Evolutionary conservation across 257 asterid species (phyloP), one percentile per base, ranked within the genome.

Genomic region (Lantana camara): DNA sequence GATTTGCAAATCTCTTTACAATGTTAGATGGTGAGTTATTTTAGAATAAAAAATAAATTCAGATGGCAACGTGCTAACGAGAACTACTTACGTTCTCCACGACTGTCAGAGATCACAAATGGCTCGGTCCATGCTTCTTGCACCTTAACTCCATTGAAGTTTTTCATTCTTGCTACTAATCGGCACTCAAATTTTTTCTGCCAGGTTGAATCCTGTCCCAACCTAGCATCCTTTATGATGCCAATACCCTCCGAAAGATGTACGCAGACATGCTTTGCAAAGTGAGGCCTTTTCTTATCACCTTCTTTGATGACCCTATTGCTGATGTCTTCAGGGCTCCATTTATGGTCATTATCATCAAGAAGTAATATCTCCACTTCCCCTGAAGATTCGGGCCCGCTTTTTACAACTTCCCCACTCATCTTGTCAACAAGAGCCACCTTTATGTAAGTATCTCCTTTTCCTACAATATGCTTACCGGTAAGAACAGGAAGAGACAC

Each of bases 361-460:
- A 80, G 79, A 49, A 80, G 67, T 55, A 79, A 42, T 46, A 83
- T 60, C 72, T 80, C 86, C 45, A 83, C 85, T 63, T 55, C 22
- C 12, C 74, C 76, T 16, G 69, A 78, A 47, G 91, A 72, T 46
- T 59, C 81, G 7, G 73, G 77, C 14, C 83, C 85, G 8, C 34
- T 6, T 2, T 29, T 15, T 24, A 87, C 78, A 7, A 40, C 24
- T 5, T 58, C 2, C 14, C 63, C 77, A 0, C 64, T 69, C 30
- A 16, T 37, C 63, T 37, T 54, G 57, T 87, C 87, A 35, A 76
- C 12, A 7, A 87, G 74, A 46, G 70, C 81, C 52, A 87, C 64
- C 59, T 29, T 47, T 40, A 84, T 54, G 24, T 68, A 11, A 7
- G 24, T 23, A 13, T 44, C 70, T 0, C 54, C 62, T 66, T 72